Evolutionary conservation across 2,329 filamentous ascomycete genomes (phyloP).

Genomic region (Aspergillus neoniger): DNA sequence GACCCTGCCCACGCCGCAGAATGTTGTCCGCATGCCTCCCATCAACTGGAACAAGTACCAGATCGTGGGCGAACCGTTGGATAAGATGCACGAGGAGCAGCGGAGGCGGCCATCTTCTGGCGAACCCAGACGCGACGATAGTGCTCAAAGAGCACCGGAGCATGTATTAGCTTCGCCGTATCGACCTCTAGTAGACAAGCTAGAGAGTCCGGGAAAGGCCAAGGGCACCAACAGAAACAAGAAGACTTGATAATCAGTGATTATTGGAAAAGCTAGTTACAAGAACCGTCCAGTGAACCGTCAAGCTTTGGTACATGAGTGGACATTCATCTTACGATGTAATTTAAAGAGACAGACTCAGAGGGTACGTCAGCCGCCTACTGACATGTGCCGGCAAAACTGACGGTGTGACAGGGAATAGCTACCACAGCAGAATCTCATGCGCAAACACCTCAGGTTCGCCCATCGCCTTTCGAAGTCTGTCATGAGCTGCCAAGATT

Average conservation of each 20-base stretch:
- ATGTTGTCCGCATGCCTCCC: conserved; percentile 79
- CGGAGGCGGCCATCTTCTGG: conserved; percentile 58
- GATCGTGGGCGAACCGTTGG: conserved; percentile 79
- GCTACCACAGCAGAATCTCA: neutral
- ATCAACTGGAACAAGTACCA: conserved; percentile 96
- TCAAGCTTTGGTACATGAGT: conserved; percentile 10
- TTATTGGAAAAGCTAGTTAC: conserved; percentile 12
- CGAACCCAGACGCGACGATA: conserved; percentile 42
- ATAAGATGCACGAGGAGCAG: conserved; percentile 83
- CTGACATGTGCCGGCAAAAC: neutral
- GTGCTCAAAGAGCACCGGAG: conserved; percentile 45
- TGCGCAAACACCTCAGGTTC: neutral
- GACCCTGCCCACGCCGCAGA: conserved; percentile 73
- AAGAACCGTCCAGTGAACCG: neutral
- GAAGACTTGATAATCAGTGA: conserved; percentile 28
- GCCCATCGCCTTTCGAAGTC: conserved; percentile 18
- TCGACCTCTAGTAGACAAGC: conserved; percentile 58
- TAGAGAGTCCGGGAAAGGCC: conserved; percentile 40
- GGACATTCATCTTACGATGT: conserved; percentile 5
- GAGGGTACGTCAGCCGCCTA: neutral
- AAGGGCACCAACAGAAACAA: conserved; percentile 37
- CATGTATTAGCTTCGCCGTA: conserved; percentile 61
- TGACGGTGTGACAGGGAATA: neutral
- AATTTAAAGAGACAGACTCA: neutral
- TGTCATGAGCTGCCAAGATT: conserved; percentile 15